phyloP scores from a whole-genome alignment of 2,329 filamentous ascomycete species.

The Pseudonectria buxi region DNA sequence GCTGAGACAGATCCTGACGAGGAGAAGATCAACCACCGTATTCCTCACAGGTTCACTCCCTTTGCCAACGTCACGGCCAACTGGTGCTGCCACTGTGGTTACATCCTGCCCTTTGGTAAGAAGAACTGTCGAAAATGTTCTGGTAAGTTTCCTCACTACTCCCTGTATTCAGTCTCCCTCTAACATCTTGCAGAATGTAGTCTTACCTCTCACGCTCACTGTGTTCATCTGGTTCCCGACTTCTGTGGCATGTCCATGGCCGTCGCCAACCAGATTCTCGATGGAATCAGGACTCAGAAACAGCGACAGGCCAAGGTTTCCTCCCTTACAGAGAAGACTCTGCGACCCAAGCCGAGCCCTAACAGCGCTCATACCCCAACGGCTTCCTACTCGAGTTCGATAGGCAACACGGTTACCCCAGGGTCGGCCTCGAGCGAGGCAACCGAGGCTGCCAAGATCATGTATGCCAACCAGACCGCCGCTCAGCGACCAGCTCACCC shows the following conservation, averaged over 20 bases:
- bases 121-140: slow-evolving; percentile 92
- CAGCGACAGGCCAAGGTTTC: slow-evolving; percentile 52
- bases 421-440: slow-evolving; percentile 38
- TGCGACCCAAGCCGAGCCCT: slow-evolving; percentile 49
- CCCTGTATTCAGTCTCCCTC: slow-evolving; percentile 1
- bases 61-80: slow-evolving; percentile 97
- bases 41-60: slow-evolving; percentile 93
- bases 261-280: slow-evolving; percentile 85
- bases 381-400: slow-evolving; percentile 28
- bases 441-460: slow-evolving; percentile 57
- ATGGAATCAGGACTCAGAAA: slow-evolving; percentile 76
- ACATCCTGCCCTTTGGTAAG: slow-evolving; percentile 87
- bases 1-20: slow-evolving; percentile 97
- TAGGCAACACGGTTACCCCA: slow-evolving; percentile 14
- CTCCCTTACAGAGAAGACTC: slow-evolving; percentile 58
- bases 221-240: slow-evolving; percentile 91
- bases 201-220: slow-evolving; percentile 84
- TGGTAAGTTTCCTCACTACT: slow-evolving; percentile 55
- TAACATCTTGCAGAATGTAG: slow-evolving; percentile 62
- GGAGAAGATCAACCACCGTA: slow-evolving; percentile 99
- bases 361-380: slow-evolving; percentile 29
- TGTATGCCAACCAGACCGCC: slow-evolving; percentile 50
- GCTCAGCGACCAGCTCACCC: slow-evolving; percentile 44
- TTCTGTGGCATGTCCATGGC: slow-evolving; percentile 99
- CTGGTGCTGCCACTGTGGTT: slow-evolving; percentile 99